Percentiles rank a stretch among this genome's conserved stretches.
Evolutionary conservation across 768 basidiomycete species (phyloP).

Genomic region (Hortiboletus campestris): DNA sequence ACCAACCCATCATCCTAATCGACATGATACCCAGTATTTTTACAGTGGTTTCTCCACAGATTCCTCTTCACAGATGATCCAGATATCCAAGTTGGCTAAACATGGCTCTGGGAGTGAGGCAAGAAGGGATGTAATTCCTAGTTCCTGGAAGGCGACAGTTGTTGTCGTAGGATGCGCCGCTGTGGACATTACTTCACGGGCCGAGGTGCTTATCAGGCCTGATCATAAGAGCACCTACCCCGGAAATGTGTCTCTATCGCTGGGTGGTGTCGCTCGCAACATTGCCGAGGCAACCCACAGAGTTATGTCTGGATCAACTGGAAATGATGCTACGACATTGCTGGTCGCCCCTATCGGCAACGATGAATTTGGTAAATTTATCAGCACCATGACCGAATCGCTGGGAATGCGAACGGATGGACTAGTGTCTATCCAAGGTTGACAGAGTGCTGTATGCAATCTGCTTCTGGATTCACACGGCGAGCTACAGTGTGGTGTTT

Average conservation of each 20-base stretch:
- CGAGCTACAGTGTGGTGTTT: conserved; percentile 77
- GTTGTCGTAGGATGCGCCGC: conserved; percentile 85
- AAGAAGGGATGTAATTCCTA: not conserved
- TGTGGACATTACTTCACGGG: conserved; percentile 76
- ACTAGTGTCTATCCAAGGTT: conserved; percentile 41
- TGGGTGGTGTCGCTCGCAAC: conserved; percentile 95
- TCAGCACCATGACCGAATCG: conserved; percentile 52
- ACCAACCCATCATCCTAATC: not conserved
- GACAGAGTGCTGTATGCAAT: conserved; percentile 80
- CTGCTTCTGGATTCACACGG: conserved; percentile 75
- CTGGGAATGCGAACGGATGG: conserved; percentile 86
- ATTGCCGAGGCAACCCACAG: conserved; percentile 88
- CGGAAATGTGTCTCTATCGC: conserved; percentile 65
- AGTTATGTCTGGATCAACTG: conserved; percentile 39
- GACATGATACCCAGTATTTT: conserved; percentile 11
- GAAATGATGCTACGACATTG: conserved; percentile 38
- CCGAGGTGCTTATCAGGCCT: conserved; percentile 31
- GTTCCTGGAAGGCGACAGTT: conserved; percentile 42
- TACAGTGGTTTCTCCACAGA: not conserved
- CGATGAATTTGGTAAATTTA: conserved; percentile 73
- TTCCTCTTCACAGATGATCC: not conserved
- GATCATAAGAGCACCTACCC: conserved; percentile 74
- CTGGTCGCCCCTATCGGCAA: conserved; percentile 75
- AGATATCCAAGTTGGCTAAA: not conserved
- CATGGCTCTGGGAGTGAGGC: not conserved